phyloP scores from a whole-genome alignment of 768 basidiomycete genomes.

The Boletus sp. region DNA sequence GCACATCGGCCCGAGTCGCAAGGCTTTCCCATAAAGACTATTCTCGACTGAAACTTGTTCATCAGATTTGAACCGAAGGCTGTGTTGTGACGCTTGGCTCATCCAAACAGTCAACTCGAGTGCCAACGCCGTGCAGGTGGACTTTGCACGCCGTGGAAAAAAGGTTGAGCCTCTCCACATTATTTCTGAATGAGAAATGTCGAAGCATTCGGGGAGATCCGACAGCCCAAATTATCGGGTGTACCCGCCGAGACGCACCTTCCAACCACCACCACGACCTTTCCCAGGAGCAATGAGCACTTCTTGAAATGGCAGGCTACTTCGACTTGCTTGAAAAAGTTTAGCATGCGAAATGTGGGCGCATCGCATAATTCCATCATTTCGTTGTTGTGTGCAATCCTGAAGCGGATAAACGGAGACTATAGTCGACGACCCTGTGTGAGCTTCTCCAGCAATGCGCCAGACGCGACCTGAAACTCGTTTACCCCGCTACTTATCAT shows the following conservation, averaged over 20 bases:
- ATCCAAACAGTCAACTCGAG: not conserved
- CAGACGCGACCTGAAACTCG: slow-evolving; percentile 78
- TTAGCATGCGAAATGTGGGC: not conserved
- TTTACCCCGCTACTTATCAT: slow-evolving; percentile 63
- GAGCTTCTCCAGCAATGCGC: slow-evolving; percentile 59
- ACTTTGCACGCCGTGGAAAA: not conserved
- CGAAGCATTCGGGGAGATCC: not conserved
- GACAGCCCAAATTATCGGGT: not conserved
- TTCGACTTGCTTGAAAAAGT: not conserved
- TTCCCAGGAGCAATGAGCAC: too few species aligned
- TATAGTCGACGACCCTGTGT: slow-evolving; percentile 30
- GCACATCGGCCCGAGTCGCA: not conserved
- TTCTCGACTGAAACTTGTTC: not conserved
- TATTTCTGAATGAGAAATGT: not conserved
- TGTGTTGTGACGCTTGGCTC: not conserved
- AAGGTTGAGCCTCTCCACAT: not conserved
- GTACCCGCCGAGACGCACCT: not conserved
- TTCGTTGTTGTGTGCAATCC: not conserved
- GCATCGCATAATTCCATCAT: not conserved
- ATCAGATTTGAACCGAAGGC: not conserved
- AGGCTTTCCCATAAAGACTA: not conserved
- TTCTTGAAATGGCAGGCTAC: not conserved
- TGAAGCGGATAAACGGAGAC: not conserved
- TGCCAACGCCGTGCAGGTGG: not conserved
- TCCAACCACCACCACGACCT: not conserved